phyloP scores from a whole-genome alignment of 23 red algal species.

The Gracilaria gracilis region DNA sequence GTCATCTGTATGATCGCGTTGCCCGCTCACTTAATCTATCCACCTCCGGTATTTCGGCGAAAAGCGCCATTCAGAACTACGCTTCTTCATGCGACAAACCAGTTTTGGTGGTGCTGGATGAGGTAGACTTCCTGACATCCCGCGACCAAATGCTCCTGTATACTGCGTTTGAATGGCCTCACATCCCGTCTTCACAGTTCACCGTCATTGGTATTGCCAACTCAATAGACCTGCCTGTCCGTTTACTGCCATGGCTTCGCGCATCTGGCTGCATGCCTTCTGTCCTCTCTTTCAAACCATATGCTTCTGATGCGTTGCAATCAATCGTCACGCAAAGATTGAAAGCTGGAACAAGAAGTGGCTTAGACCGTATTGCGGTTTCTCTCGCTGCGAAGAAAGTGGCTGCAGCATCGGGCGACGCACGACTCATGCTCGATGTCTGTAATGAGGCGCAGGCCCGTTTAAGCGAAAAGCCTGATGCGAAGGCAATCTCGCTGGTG shows the following conservation, averaged over 20 bases:
- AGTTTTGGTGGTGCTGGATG: slow-evolving; percentile 74
- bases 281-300: slow-evolving; percentile 74
- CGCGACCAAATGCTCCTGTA: slow-evolving; percentile 61
- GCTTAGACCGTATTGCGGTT: slow-evolving; percentile 43
- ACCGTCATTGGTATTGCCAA: slow-evolving; percentile 87
- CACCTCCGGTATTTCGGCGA: background rate
- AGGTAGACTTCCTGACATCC: slow-evolving; percentile 76
- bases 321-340: slow-evolving; percentile 56
- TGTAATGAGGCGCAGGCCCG: slow-evolving; percentile 47
- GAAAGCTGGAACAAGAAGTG: background rate
- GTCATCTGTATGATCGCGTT: slow-evolving; percentile 20
- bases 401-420: slow-evolving; percentile 73
- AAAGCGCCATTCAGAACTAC: slow-evolving; percentile 1
- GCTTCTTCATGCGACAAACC: slow-evolving; percentile 6
- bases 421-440: slow-evolving; percentile 72
- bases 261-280: slow-evolving; percentile 46
- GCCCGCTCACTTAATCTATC: background rate
- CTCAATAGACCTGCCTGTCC: slow-evolving; percentile 79
- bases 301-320: slow-evolving; percentile 48
- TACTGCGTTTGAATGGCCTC: slow-evolving; percentile 73
- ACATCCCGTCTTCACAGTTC: slow-evolving; percentile 6
- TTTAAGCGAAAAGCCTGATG: background rate
- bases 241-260: slow-evolving; percentile 75
- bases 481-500: slow-evolving; percentile 42
- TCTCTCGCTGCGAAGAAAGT: slow-evolving; percentile 73